Conservation (phyloP, 169 alveolate genomes). For the Eimeria brunetti region DNA sequence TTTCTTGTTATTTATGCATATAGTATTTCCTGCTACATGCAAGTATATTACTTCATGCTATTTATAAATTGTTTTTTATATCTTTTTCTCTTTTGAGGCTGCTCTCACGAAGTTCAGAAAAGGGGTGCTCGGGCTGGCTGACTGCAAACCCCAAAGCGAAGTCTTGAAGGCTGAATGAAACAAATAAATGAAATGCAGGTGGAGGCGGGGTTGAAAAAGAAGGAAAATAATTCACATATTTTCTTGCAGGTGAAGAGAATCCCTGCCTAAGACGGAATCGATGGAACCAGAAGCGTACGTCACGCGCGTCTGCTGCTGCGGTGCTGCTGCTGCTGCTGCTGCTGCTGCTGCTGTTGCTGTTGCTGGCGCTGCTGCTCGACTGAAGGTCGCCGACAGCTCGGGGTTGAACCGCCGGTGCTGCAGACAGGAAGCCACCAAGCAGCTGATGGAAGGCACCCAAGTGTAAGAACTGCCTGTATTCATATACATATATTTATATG, state of each 20-base stretch:
- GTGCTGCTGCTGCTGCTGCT: neutral
- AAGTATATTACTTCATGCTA: too few relatives aligned
- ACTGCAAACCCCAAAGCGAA: slow-evolving; percentile 12
- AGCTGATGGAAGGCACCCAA: slow-evolving; percentile 50
- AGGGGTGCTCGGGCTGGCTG: slow-evolving; percentile 51
- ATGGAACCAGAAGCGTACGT: slow-evolving; percentile 57
- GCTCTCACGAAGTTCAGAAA: slow-evolving; percentile 60
- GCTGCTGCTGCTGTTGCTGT: too few relatives aligned
- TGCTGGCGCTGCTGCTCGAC: neutral
- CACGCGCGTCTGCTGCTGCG: slow-evolving; percentile 6
- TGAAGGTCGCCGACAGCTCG: slow-evolving; percentile 24
- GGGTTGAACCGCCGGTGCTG: slow-evolving; percentile 63
- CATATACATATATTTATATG: too few relatives aligned
- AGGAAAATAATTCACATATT: neutral
- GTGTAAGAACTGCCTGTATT: slow-evolving; percentile 51
- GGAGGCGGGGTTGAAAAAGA: neutral
- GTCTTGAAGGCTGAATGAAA: neutral
- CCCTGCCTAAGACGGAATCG: slow-evolving; percentile 22
- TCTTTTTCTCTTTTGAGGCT: too few relatives aligned
- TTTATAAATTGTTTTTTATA: too few relatives aligned
- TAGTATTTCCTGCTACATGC: too few relatives aligned
- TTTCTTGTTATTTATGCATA: too few relatives aligned
- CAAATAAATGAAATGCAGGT: neutral
- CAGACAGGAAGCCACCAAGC: slow-evolving; percentile 36
- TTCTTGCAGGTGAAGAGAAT: slow-evolving; percentile 22